These are phyloP conservation scores for Solanum chiquidenum DNA, from an alignment of 257 asterid species.

Conservation along the genomic window DNA sequence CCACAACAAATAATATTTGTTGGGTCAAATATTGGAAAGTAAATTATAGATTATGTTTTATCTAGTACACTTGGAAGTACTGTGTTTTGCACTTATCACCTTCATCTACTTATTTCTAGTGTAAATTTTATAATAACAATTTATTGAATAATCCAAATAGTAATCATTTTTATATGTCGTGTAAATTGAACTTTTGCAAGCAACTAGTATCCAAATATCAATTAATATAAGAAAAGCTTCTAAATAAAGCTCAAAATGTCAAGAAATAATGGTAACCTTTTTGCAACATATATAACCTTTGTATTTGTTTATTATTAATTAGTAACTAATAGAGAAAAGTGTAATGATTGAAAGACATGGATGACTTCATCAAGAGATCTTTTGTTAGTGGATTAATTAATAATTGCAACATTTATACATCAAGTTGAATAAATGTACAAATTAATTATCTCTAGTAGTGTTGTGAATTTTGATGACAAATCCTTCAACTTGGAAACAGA, in stretches of 20 bases:
- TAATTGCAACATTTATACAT: neutral
- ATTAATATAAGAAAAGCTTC: neutral
- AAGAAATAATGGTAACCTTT: neutral
- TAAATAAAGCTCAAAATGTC: neutral
- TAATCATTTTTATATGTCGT: neutral
- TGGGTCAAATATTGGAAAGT: neutral
- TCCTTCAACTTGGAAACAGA: neutral
- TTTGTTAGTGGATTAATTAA: neutral
- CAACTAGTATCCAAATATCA: too few relatives aligned
- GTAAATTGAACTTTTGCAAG: too few relatives aligned
- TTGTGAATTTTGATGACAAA: neutral
- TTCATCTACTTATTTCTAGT: neutral
- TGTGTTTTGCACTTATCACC: neutral
- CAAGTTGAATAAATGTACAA: neutral
- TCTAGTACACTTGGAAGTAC: neutral
- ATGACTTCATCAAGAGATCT: neutral
- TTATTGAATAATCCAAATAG: neutral
- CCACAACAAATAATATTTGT: too few relatives aligned
- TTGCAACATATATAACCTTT: neutral
- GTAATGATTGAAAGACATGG: constrained; percentile 9
- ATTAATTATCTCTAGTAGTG: neutral
- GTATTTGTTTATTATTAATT: neutral
- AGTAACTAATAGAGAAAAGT: neutral
- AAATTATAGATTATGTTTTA: neutral
- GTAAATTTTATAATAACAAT: neutral